phyloP scores from a whole-genome alignment of 108 stramenopile genomes.

The Nannochloropsis gaditana region DNA sequence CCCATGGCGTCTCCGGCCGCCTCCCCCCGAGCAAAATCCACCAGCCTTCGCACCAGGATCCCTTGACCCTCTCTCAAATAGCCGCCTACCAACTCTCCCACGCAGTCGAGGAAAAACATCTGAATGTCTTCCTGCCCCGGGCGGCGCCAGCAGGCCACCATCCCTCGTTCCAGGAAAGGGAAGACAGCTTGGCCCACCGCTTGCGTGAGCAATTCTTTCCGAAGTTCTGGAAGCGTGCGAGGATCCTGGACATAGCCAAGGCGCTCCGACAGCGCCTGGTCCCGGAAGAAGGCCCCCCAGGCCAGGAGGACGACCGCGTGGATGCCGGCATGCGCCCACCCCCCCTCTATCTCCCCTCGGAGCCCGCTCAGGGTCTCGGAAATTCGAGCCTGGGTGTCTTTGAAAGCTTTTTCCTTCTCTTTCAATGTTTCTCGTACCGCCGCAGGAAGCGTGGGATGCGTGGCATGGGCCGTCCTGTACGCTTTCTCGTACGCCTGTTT shows the following conservation, averaged over 20 bases:
- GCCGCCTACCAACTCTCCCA: neutral
- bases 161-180: neutral
- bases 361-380: neutral
- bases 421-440: neutral
- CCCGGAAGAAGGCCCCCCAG: neutral
- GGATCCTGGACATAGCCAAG: neutral
- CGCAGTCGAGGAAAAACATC: neutral
- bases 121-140: neutral
- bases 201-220: neutral
- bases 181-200: neutral
- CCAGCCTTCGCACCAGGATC: neutral
- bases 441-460: neutral
- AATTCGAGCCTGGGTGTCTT: neutral
- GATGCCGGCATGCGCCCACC: neutral
- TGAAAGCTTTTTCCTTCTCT: conserved; percentile 8
- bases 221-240: neutral
- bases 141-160: neutral
- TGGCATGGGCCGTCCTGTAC: neutral
- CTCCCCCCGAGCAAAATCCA: neutral
- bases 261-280: neutral
- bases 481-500: neutral
- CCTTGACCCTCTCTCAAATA: neutral
- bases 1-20: neutral
- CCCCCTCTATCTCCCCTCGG: conserved; percentile 1
- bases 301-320: neutral